Evolutionary conservation across 1,284 basidiomycete genomes (phyloP), one percentile per base, ranked within the genome.

Genomic region (Cerrena zonata): DNA sequence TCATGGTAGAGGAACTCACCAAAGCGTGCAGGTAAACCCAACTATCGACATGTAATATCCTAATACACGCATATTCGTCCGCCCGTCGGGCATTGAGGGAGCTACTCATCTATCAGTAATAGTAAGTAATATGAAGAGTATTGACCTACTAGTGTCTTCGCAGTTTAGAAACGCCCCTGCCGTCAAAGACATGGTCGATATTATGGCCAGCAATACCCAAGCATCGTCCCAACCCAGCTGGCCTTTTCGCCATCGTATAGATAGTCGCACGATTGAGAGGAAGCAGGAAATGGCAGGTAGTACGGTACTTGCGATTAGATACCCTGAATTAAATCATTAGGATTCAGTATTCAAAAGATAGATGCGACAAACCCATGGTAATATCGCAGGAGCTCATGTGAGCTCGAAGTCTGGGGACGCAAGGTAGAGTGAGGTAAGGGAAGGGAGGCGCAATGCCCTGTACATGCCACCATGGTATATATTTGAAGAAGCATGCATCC

Each of bases 141-240:
- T 4, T 12, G 1, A 47, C 47, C 21, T 25, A 59, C 56, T 55
- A 5, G 63, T 58, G 27, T 52, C 55, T 45, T 62, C 61, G 22
- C 61, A 59, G 30, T 59, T 45, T 24, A 65, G 55, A 62, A 62
- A 67, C n/a, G 59, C 58, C 4, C 59, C 58, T 4, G 60, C 58
- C 30, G 58, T 48, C 44, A 63, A 38, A 47, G 64, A 55, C 36
- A 60, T 47, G 23, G 53, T 52, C 21, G 56, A 55, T 3, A 59
- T n/a, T 19, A 65, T 45, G 4, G 57, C 50, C 23, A 63, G 50
- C 3, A 59, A 55, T 7, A 60, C 62, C 59, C 64, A 67, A 2
- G 60, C 65, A 50, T 67, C 64, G 46, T 67, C 65, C 52, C 51
- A 60, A 34, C 63, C 63, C 12, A 67, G 49, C 30, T 64, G 62